Base-by-base conservation (phyloP, 1,284 basidiomycete species). In the Boletus calvinii region DNA sequence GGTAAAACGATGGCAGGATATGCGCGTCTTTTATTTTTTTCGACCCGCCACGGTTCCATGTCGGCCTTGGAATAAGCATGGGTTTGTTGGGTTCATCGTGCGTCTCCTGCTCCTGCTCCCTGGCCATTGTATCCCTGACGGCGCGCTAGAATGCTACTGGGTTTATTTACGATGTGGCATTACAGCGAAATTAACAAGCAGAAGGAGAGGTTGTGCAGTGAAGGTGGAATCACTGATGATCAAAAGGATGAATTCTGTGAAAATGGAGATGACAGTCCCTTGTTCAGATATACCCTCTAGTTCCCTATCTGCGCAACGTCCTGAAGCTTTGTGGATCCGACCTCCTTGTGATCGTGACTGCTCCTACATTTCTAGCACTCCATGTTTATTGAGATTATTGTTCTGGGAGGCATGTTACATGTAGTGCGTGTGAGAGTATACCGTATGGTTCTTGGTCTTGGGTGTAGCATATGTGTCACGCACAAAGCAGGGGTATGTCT, bases 21-120 rank as follows among this genome's bases (percentile, higher is more conserved):
- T 74, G 74, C 58, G 70, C 73, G 1, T 72, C 75, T 2, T 78
- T 74, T 59, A 67, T 79, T 46, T 79, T 77, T 52, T 60, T 65
- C 31, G 67, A 76, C 44, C 68, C 75, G 1, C 79, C 79, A 20
- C 70, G 69, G 15, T 82, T 73, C 65, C 72, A 72, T 51, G 61
- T 72, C 41, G 78, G 80, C 1, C 77, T 81, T 56, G 73, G 69
- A n/a, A 72, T 68, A 22, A 71, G 73, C 48, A 74, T 82, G 54
- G 48, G 20, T 26, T 35, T 53, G 4, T 30, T 58, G 30, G 1
- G 30, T 49, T 22, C 44, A 18, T 66, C 70, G 71, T 75, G 24
- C 13, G 68, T 53, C 30, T 36, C 37, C 17, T n/a, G 8, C 18
- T 9, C 6, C 29, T 46, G n/a, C 6, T 22, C 6, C 30, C 5